Percentiles rank a stretch among this genome's conserved stretches.
Conservation (phyloP, 2,329 filamentous ascomycete genomes). For the Keithomyces neogunnii region DNA sequence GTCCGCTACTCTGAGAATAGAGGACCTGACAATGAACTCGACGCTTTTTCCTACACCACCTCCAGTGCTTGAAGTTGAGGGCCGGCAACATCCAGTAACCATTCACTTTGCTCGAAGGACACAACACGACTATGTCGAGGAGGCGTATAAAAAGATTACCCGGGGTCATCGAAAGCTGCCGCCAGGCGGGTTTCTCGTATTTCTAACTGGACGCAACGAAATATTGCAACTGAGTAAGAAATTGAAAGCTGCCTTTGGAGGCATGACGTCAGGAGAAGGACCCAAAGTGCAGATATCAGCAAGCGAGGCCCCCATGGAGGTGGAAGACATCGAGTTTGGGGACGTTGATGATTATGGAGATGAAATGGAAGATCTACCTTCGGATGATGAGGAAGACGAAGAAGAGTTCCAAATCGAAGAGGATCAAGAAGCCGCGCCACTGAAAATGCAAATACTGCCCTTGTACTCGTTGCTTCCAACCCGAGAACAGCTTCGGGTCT, state of each 20-base stretch:
- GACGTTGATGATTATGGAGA: constrained; percentile 53
- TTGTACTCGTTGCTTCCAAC: constrained; percentile 90
- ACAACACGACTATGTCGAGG: constrained; percentile 79
- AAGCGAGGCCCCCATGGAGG: constrained; percentile 69
- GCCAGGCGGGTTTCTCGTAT: constrained; percentile 84
- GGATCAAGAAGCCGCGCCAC: constrained; percentile 47
- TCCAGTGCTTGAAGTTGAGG: constrained; percentile 81
- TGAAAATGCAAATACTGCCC: constrained; percentile 81
- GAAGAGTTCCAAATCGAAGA: constrained; percentile 62
- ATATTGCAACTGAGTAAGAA: constrained; percentile 76
- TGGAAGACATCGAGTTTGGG: constrained; percentile 81
- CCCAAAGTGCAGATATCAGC: constrained; percentile 69
- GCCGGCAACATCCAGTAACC: constrained; percentile 83
- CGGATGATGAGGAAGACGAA: constrained; percentile 47
- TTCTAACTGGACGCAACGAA: constrained; percentile 88
- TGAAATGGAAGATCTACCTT: constrained; percentile 50
- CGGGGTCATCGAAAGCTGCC: constrained; percentile 85
- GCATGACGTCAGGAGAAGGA: constrained; percentile 45
- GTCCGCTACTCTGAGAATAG: constrained; percentile 89
- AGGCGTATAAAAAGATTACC: constrained; percentile 79
- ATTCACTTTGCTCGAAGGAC: constrained; percentile 82
- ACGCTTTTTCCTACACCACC: constrained; percentile 71
- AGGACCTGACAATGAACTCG: constrained; percentile 80
- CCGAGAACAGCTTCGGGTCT: constrained; percentile 83
- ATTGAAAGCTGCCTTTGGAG: constrained; percentile 59